Base-by-base conservation (phyloP, 2,329 filamentous ascomycete species). In the Beauveria sp. region DNA sequence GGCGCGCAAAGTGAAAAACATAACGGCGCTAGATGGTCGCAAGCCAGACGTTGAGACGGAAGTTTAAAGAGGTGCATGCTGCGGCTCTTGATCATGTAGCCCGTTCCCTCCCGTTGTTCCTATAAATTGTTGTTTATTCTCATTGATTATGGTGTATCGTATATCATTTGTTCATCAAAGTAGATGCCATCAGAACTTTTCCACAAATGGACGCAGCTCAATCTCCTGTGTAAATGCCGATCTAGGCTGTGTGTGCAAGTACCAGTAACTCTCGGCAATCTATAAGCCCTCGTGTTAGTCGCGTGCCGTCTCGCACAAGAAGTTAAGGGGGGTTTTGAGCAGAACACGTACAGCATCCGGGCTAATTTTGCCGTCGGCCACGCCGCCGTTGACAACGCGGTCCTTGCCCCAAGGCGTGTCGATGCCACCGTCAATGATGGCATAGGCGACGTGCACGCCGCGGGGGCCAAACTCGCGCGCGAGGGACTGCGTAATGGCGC, bases 31-130 rank as follows among this genome's bases (percentile, higher is more conserved):
- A 70, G 85, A 86, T 46, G 93, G 93, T 1, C 81, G 93, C 63
- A 88, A 93, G 73, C 93, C 93, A 3, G 91, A 92, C 71, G 86
- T 96, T 43, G 92, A 96, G 81, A 96, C 91, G 0, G 88, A 91
- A 71, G 77, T 83, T 14, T 84, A 68, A 71, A 22, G 16, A 5
- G 4, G 18, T 37, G 12, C 34, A 37, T 37, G 34, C 34, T 37
- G 34, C 34, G 34, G 34, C 34, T 37, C 0, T 37, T 37, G 14
- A 16, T 16, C 12, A 37, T 37, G 34, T 6, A 16, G 12, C 34
- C 14, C 16, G 26, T n/a, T 14, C 51, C 40, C 28, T 30, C 16
- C 43, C 18, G 40, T 26, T 26, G 5, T 18, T 6, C 30, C 52
- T 41, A 44, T 8, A 28, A 28, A 28, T 30, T 55, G 18, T 20